Evolutionary conservation across 495 filamentous ascomycete genomes (phyloP).

Genomic region (Neurospora sp.): DNA sequence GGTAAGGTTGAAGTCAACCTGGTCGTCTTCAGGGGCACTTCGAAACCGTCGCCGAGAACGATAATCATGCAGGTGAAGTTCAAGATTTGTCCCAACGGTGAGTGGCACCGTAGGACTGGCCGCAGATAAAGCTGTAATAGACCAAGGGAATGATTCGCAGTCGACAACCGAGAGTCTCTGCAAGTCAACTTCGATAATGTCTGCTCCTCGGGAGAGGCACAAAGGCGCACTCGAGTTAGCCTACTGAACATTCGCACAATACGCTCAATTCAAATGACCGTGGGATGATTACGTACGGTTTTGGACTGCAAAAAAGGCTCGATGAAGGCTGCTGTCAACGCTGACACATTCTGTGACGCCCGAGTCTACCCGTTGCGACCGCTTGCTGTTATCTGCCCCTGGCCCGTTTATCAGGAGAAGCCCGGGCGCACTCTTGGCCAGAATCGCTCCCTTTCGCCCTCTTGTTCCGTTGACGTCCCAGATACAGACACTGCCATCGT

Average conservation of each 20-base stretch:
- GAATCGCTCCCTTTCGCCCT: slow-evolving; percentile 50
- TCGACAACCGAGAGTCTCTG: slow-evolving; percentile 61
- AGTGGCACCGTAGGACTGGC: slow-evolving; percentile 63
- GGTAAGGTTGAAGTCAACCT: slow-evolving; percentile 15
- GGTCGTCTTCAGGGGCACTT: slow-evolving; percentile 9
- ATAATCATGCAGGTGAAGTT: slow-evolving; percentile 77
- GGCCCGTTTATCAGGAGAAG: slow-evolving; percentile 46
- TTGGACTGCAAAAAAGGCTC: slow-evolving; percentile 70
- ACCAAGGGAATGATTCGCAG: slow-evolving; percentile 67
- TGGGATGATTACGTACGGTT: slow-evolving; percentile 38
- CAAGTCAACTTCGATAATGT: slow-evolving; percentile 76
- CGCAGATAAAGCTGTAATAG: slow-evolving; percentile 74
- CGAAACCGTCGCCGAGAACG: slow-evolving; percentile 27
- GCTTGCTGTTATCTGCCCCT: slow-evolving; percentile 29
- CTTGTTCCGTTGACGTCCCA: slow-evolving; percentile 69
- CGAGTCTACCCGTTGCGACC: slow-evolving; percentile 44
- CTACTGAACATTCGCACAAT: neutral
- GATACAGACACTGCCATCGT: slow-evolving; percentile 75
- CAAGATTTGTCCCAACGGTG: slow-evolving; percentile 75
- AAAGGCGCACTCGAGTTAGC: neutral
- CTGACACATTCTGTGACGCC: slow-evolving; percentile 76
- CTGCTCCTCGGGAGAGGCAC: slow-evolving; percentile 15
- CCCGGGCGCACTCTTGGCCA: slow-evolving; percentile 53
- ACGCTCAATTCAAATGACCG: neutral
- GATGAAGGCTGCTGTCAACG: slow-evolving; percentile 58